A percentile compares a stretch with the other conserved stretches of the same genome.
These are phyloP conservation scores for Daldinia childiae DNA, from an alignment of 495 filamentous ascomycete genomes.

Conservation along the genomic window DNA sequence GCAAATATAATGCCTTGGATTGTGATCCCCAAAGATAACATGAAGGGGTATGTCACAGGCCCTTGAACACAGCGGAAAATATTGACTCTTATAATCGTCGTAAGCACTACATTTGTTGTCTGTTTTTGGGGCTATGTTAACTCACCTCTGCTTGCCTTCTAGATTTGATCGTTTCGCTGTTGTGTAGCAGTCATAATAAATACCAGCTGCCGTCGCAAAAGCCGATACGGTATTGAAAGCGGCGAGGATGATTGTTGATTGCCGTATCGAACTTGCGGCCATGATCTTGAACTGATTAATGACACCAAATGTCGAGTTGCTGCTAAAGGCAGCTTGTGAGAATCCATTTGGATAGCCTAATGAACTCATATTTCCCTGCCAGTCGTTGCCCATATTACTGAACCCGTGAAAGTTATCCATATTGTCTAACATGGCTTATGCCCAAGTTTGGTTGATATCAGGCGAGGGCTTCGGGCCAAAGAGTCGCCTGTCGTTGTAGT, in stretches of 20 bases:
- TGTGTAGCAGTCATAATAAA: constrained; percentile 55
- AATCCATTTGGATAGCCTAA: constrained; percentile 41
- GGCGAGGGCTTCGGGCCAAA: constrained; percentile 59
- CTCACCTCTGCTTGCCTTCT: constrained; percentile 35
- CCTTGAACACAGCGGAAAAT: constrained; percentile 53
- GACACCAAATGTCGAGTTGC: constrained; percentile 47
- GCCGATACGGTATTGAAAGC: constrained; percentile 59
- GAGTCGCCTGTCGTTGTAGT: constrained; percentile 51
- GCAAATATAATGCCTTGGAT: constrained; percentile 58
- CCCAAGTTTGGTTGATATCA: constrained; percentile 52
- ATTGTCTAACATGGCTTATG: constrained; percentile 41
- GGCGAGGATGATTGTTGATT: constrained; percentile 59
- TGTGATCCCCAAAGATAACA: constrained; percentile 57
- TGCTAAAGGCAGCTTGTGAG: constrained; percentile 48
- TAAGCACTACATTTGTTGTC: constrained; percentile 6
- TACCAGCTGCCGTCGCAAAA: constrained; percentile 56
- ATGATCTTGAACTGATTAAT: constrained; percentile 56
- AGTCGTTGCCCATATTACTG: constrained; percentile 44
- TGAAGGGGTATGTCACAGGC: constrained; percentile 55
- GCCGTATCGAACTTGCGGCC: constrained; percentile 58
- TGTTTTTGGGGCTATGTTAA: not conserved
- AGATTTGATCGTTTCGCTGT: constrained; percentile 44
- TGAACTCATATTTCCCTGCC: constrained; percentile 54
- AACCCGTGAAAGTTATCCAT: constrained; percentile 42
- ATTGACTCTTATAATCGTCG: constrained; percentile 30